Evolutionary conservation across 192 early-diverging fungal species (phyloP), one percentile per base, ranked within the genome.

Genomic region (Spizellomyces punctatus): DNA sequence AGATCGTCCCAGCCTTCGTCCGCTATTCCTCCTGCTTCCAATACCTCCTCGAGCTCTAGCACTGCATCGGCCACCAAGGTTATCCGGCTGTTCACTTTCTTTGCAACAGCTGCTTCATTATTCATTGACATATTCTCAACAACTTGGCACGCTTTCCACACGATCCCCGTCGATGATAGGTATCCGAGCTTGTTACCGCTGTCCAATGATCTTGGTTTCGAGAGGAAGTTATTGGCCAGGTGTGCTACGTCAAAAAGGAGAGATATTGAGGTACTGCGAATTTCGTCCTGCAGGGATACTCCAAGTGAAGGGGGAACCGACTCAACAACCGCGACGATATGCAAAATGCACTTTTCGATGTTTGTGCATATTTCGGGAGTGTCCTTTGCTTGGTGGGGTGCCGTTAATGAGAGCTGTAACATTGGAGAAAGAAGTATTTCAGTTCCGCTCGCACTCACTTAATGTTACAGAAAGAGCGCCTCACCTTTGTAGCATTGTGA

Each of bases 401-500:
- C 66, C 54, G 58, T 56, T 27, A 68, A 50, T 7, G 66, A 52
- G 27, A 68, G 55, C 66, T 68, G 27, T 10, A 61, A 12, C 10
- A 61, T 3, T 0, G 2, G 22, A 61, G 27, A 36, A 36, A 36
- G 27, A 36, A 0, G 27, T 36, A 36, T 36, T 3, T 36, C 27
- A 36, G 27, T 36, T 36, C 27, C 2, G 17, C 4, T 22, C 17
- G 4, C 59, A 12, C 22, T 61, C 59, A 12, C 4, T 36, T 12
- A 22, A n/a, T 12, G 12, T 61, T 14, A 36, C 0, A 61, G 1
- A 12, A 10, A 36, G 1, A 4, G 59, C 16, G 27, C 12, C 22
- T 61, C 59, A 68, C 66, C 66, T 68, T 68, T 0, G 66, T 68
- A 19, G 66, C 66, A 42, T 68, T 68, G 43, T 68, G 66, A 27